These are phyloP conservation scores for Selaginella moellendorffii DNA, from an alignment of 75 land plant species.

Conservation along the genomic window DNA sequence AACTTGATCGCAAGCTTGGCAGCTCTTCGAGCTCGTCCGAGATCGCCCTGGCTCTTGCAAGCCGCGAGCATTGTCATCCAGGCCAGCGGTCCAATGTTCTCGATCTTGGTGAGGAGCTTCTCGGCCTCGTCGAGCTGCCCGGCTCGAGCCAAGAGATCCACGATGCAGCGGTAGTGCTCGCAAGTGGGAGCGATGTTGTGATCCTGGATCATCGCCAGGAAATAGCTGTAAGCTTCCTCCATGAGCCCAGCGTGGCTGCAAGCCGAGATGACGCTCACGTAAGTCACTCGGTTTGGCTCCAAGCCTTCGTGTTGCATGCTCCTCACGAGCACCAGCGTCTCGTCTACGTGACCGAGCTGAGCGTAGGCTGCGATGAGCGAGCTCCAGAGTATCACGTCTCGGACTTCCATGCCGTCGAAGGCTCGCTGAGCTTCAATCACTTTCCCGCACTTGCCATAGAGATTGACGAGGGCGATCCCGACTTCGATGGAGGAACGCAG, in stretches of 20 bases:
- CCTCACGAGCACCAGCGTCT: not conserved
- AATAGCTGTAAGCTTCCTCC: not conserved
- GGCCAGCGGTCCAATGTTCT: not conserved
- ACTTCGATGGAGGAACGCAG: not conserved
- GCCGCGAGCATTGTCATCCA: not conserved
- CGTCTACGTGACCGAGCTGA: not conserved
- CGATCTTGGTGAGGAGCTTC: not conserved
- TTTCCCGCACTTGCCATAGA: slow-evolving; percentile 21
- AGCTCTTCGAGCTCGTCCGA: not conserved
- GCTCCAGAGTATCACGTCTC: slow-evolving; percentile 22
- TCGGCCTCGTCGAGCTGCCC: not conserved
- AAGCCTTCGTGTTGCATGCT: not conserved
- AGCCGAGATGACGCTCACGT: not conserved
- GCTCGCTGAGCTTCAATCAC: slow-evolving; percentile 6
- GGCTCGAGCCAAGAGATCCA: not conserved
- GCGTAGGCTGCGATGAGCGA: slow-evolving; percentile 9
- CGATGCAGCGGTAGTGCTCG: not conserved
- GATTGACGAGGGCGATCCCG: not conserved
- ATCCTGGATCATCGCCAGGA: not conserved
- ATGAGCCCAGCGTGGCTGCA: slow-evolving; percentile 10
- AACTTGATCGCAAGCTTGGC: not conserved
- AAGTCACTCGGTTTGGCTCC: not conserved
- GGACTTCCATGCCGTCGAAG: slow-evolving; percentile 12
- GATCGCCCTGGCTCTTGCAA: not conserved
- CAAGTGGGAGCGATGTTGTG: not conserved